These are phyloP conservation scores for Spathaspora sp. DNA, from an alignment of 805 yeast genomes.

Conservation along the genomic window DNA sequence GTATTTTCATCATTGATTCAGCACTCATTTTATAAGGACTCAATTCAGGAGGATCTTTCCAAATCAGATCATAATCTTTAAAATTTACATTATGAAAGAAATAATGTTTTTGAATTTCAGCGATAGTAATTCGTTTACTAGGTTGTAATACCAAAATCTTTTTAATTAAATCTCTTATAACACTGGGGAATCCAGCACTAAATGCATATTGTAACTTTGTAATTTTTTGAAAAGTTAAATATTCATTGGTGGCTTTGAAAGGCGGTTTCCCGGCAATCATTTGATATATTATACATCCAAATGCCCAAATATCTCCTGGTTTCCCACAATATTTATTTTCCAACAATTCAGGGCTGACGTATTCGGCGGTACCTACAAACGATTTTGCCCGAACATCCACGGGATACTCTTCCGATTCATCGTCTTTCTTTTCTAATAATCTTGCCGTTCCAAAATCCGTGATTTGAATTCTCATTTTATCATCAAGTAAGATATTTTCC, in stretches of 20 bases:
- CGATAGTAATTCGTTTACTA: slow-evolving; percentile 53
- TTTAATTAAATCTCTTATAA: slow-evolving; percentile 61
- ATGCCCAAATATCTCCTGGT: slow-evolving; percentile 60
- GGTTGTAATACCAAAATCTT: slow-evolving; percentile 73
- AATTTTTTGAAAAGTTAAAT: slow-evolving; percentile 76
- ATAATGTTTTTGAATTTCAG: slow-evolving; percentile 57
- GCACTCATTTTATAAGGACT: slow-evolving; percentile 75
- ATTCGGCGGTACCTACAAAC: slow-evolving; percentile 84
- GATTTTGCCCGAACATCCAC: slow-evolving; percentile 68
- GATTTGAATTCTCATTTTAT: slow-evolving; percentile 56
- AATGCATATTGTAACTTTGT: slow-evolving; percentile 78
- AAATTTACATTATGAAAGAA: slow-evolving; percentile 74
- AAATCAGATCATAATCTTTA: slow-evolving; percentile 58
- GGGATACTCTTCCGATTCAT: slow-evolving; percentile 53
- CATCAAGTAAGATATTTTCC: slow-evolving; percentile 69
- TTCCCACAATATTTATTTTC: slow-evolving; percentile 68
- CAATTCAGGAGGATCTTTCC: slow-evolving; percentile 68
- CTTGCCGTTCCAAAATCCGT: slow-evolving; percentile 88
- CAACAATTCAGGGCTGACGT: slow-evolving; percentile 76
- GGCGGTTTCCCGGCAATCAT: slow-evolving; percentile 73
- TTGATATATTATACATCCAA: slow-evolving; percentile 57
- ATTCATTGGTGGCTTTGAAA: slow-evolving; percentile 79
- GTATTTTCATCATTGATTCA: slow-evolving; percentile 74
- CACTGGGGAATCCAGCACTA: slow-evolving; percentile 56
- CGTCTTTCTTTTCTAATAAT: slow-evolving; percentile 51